Percentiles rank a stretch among this genome's conserved stretches.
These are phyloP conservation scores for Astrephomene gubernaculifera DNA, from an alignment of 139 green algal species.

Conservation along the genomic window DNA sequence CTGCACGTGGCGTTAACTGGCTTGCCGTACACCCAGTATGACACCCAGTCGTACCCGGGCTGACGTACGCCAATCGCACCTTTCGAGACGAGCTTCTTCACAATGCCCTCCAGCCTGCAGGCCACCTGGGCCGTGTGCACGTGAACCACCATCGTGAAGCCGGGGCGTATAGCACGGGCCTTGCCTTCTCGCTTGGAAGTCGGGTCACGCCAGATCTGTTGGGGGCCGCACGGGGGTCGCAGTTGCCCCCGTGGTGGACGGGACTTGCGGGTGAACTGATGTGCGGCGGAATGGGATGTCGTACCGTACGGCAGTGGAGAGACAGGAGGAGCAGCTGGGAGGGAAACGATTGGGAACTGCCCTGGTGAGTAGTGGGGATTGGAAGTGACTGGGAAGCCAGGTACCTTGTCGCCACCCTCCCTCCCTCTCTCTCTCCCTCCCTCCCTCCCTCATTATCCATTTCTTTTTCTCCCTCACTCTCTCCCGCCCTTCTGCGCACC, in stretches of 20 bases:
- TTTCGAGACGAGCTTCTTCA: slow-evolving; percentile 8
- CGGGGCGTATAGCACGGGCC: slow-evolving; percentile 71
- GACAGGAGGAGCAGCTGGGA: too few relatives aligned
- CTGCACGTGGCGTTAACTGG: not conserved
- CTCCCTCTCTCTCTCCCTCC: not conserved
- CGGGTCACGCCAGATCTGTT: not conserved
- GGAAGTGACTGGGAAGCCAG: too few relatives aligned
- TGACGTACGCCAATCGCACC: slow-evolving; percentile 48
- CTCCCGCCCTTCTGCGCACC: too few relatives aligned
- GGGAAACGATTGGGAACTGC: too few relatives aligned
- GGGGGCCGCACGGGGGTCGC: too few relatives aligned
- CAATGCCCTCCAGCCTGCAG: slow-evolving; percentile 77
- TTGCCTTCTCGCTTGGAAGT: slow-evolving; percentile 46
- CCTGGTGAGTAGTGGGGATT: too few relatives aligned
- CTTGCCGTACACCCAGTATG: not conserved
- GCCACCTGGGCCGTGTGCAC: slow-evolving; percentile 82
- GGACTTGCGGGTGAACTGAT: too few relatives aligned
- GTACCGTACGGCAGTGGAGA: too few relatives aligned
- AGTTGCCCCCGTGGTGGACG: not conserved
- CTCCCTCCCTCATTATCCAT: not conserved
- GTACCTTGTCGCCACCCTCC: too few relatives aligned
- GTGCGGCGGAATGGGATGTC: too few relatives aligned
- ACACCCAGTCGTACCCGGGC: slow-evolving; percentile 29
- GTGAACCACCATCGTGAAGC: slow-evolving; percentile 77
- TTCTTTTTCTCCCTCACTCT: not conserved